phyloP scores from a whole-genome alignment of 208 protist genomes.

The Leishmania mexicana region DNA sequence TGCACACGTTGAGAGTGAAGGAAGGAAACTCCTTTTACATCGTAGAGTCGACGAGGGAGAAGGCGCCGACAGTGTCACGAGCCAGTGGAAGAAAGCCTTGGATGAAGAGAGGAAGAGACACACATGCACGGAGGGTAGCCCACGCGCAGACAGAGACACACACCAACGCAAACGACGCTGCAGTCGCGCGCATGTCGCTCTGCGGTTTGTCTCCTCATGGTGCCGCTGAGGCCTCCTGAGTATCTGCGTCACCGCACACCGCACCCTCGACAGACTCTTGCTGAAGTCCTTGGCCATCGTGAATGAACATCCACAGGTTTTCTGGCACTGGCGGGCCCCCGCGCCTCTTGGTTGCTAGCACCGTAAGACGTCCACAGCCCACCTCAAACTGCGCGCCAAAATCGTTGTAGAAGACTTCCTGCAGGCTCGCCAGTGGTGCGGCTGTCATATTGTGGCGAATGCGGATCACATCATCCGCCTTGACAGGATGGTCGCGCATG shows the following conservation, averaged over 20 bases:
- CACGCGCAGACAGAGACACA: background rate
- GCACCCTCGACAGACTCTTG: slow-evolving; percentile 6
- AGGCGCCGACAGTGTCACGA: background rate
- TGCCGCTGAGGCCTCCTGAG: background rate
- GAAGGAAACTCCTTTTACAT: background rate
- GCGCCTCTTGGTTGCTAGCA: slow-evolving; percentile 47
- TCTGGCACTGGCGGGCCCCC: slow-evolving; percentile 40
- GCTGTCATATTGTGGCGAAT: slow-evolving; percentile 86
- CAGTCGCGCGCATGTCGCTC: background rate
- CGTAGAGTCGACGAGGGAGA: background rate
- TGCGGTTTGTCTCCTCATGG: background rate
- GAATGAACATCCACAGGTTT: slow-evolving; percentile 88
- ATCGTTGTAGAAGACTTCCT: slow-evolving; percentile 82
- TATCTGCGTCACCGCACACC: background rate
- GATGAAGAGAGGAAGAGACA: background rate
- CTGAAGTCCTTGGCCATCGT: slow-evolving; percentile 46
- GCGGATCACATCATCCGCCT: slow-evolving; percentile 65
- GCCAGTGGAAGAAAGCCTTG: background rate
- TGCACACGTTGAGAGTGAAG: background rate
- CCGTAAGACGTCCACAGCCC: slow-evolving; percentile 55
- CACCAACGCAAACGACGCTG: background rate
- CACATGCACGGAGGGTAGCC: background rate
- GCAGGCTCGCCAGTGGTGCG: slow-evolving; percentile 60
- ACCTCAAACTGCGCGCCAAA: slow-evolving; percentile 87
- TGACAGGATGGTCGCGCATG: slow-evolving; percentile 82